These are phyloP conservation scores for Plasmodium berghei DNA, from an alignment of 169 alveolate species.

Conservation along the genomic window DNA sequence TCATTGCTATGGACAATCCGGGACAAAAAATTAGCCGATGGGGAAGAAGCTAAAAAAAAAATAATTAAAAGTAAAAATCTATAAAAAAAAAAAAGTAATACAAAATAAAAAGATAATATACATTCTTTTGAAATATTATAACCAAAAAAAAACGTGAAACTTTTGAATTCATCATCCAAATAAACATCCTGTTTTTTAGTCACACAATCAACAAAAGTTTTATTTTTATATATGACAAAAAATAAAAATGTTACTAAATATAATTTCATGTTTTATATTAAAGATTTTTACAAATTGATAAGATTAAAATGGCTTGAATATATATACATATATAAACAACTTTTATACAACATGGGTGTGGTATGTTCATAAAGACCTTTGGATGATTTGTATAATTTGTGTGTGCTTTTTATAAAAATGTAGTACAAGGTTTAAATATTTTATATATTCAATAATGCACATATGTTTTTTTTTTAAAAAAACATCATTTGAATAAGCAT, in stretches of 20 bases:
- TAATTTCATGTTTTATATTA: conserved; percentile 25
- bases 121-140: not conserved
- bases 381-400: no score
- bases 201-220: conserved; percentile 13
- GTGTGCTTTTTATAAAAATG: no score
- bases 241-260: not conserved
- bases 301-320: not conserved
- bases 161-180: conserved; percentile 70
- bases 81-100: not conserved
- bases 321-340: not conserved
- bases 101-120: not conserved
- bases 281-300: not conserved
- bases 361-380: no score
- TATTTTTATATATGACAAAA: conserved; percentile 36
- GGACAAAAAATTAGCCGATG: conserved; percentile 63
- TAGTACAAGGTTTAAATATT: no score
- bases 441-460: no score
- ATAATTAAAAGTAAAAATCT: not conserved
- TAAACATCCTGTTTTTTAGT: conserved; percentile 44
- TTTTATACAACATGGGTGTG: no score
- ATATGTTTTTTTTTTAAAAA: no score
- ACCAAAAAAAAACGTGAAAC: conserved; percentile 74
- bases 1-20: conserved; percentile 66
- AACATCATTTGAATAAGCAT: no score
- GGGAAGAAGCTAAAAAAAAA: conserved; percentile 68